These are phyloP conservation scores for Populus ilicifolia DNA, from an alignment of 345 rosid species.

Conservation along the genomic window DNA sequence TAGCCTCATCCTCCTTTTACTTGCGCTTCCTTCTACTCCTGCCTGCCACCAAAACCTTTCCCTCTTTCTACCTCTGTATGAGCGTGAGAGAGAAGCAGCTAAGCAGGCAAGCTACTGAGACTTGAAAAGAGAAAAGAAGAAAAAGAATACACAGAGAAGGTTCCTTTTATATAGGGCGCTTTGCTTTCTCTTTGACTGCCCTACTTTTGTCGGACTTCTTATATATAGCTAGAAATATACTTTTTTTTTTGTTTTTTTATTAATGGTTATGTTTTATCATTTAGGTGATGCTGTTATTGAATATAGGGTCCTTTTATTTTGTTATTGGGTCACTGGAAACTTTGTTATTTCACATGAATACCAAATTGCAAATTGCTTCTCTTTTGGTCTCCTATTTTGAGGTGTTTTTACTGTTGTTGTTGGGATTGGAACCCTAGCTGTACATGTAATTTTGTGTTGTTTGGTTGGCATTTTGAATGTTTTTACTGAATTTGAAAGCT, in stretches of 20 bases:
- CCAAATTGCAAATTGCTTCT: background rate
- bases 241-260: background rate
- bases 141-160: background rate
- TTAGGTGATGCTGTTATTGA: background rate
- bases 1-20: conserved; percentile 26
- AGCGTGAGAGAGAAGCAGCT: background rate
- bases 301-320: background rate
- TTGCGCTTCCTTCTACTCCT: conserved; percentile 1
- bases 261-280: background rate
- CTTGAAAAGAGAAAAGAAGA: background rate
- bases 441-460: background rate
- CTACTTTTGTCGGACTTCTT: background rate
- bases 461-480: background rate
- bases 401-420: background rate
- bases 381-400: background rate
- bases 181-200: background rate
- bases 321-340: background rate
- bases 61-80: background rate
- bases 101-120: background rate
- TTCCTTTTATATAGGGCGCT: background rate
- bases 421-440: background rate
- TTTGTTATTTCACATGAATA: background rate
- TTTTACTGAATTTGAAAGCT: background rate
- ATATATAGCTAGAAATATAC: background rate
- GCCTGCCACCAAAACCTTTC: conserved; percentile 2